Conservation (phyloP, 805 yeast species). For the Pichia paraexigua region DNA sequence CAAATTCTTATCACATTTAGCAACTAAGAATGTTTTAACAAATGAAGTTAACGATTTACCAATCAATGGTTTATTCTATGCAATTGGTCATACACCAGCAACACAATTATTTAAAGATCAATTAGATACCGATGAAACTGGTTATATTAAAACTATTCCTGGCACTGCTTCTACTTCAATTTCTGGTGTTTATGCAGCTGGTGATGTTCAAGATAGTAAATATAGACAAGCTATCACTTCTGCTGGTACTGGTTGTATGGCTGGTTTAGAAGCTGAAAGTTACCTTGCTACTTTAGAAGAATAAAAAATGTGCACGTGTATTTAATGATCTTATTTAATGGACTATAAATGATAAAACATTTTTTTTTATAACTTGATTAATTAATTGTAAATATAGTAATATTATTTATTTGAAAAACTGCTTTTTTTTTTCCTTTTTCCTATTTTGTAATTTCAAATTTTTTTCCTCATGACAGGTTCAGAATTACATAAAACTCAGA, state of each 20-base stretch:
- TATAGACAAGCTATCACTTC: slow-evolving; percentile 99
- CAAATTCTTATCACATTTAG: slow-evolving; percentile 59
- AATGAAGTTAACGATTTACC: slow-evolving; percentile 59
- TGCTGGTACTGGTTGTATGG: slow-evolving; percentile 99
- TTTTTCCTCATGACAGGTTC: neutral
- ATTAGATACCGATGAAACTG: slow-evolving; percentile 76
- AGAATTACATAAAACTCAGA: neutral
- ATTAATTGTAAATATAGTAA: no score
- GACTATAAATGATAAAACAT: neutral
- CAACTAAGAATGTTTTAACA: slow-evolving; percentile 64
- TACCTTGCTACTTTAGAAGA: slow-evolving; percentile 50
- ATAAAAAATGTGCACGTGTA: neutral
- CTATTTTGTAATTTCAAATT: neutral
- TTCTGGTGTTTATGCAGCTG: slow-evolving; percentile 94
- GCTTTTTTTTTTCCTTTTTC: neutral
- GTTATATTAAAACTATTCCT: slow-evolving; percentile 83
- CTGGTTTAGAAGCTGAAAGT: slow-evolving; percentile 91
- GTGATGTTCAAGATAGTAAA: slow-evolving; percentile 95
- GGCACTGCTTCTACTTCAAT: slow-evolving; percentile 83
- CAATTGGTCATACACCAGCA: slow-evolving; percentile 97
- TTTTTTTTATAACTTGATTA: neutral
- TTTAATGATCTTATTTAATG: neutral
- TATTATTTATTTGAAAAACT: no score
- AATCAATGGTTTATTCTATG: slow-evolving; percentile 92
- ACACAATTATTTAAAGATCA: slow-evolving; percentile 73